Percentiles rank a stretch among this genome's conserved stretches.
Evolutionary conservation across 2,329 filamentous ascomycete genomes (phyloP).

Genomic region (Fulvia fulva): DNA sequence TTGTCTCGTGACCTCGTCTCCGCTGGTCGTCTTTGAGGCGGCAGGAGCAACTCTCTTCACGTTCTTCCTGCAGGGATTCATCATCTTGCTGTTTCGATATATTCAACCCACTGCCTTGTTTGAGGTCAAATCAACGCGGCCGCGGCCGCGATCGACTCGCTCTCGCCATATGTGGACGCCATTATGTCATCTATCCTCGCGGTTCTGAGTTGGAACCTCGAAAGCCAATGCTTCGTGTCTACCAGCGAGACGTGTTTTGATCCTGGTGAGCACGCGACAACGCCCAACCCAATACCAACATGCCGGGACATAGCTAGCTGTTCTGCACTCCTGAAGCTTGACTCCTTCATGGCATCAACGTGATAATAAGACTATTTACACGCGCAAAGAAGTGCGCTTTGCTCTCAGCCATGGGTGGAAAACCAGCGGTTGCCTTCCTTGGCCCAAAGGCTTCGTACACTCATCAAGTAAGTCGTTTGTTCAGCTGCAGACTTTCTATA

Average conservation of each 20-base stretch:
- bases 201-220: background rate
- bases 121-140: background rate
- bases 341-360: background rate
- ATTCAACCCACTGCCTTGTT: background rate
- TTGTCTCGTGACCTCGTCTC: background rate
- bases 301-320: background rate
- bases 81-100: background rate
- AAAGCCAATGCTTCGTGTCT: no score
- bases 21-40: background rate
- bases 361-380: background rate
- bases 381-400: background rate
- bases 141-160: background rate
- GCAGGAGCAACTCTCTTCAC: background rate
- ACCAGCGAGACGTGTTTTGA: background rate
- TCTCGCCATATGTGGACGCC: background rate
- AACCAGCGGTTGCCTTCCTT: constrained; percentile 51
- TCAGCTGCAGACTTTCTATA: background rate
- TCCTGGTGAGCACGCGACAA: constrained; percentile 1
- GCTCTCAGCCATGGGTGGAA: background rate
- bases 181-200: background rate
- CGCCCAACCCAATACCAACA: background rate
- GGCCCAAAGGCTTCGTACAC: constrained; percentile 65
- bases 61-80: background rate
- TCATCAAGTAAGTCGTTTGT: constrained; percentile 54
- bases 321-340: background rate